Percentiles rank a stretch among this genome's conserved stretches.
Evolutionary conservation across 2,329 filamentous ascomycete genomes (phyloP).

Genomic region (Chrysosphaeria jannelii): DNA sequence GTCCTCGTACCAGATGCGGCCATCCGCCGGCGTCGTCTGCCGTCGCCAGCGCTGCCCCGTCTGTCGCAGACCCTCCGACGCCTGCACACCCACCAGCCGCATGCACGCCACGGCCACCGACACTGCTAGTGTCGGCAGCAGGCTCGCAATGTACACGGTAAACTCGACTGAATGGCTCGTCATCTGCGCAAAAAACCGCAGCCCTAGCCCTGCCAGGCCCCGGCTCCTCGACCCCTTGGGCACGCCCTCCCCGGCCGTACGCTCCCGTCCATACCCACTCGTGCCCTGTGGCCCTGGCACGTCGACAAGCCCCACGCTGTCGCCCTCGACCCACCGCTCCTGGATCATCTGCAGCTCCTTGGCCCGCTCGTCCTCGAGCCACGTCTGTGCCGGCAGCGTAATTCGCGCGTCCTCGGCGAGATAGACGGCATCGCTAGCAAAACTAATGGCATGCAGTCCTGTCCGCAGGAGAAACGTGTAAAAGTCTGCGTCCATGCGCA

Average conservation of each 20-base stretch:
- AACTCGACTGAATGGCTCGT: slow-evolving; percentile 54
- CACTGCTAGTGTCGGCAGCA: slow-evolving; percentile 28
- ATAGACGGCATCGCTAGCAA: slow-evolving; percentile 87
- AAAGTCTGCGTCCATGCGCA: slow-evolving; percentile 75
- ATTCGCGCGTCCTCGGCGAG: slow-evolving; percentile 62
- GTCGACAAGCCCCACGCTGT: slow-evolving; percentile 16
- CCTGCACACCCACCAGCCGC: slow-evolving; percentile 11
- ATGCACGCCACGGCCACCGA: slow-evolving; percentile 29
- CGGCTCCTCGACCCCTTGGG: slow-evolving; percentile 51
- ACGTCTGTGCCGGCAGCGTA: slow-evolving; percentile 46
- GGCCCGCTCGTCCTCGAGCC: slow-evolving; percentile 70
- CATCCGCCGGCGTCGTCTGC: slow-evolving; percentile 15
- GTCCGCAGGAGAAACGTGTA: slow-evolving; percentile 70
- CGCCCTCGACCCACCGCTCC: slow-evolving; percentile 18
- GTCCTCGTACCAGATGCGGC: slow-evolving; percentile 58
- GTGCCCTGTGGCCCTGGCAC: slow-evolving; percentile 10
- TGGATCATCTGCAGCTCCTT: slow-evolving; percentile 38
- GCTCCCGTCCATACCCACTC: slow-evolving; percentile 38
- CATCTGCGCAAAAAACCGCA: too few species aligned
- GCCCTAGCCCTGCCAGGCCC: too few species aligned
- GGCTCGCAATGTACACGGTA: slow-evolving; percentile 38
- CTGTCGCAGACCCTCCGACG: slow-evolving; percentile 1
- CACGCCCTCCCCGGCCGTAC: slow-evolving; percentile 29
- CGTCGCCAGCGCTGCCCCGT: slow-evolving; percentile 14
- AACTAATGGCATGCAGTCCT: slow-evolving; percentile 68